Evolutionary conservation across 169 alveolate genomes (phyloP), one percentile per base, ranked within the genome.

Genomic region (Cryptosporidium meleagridis): DNA sequence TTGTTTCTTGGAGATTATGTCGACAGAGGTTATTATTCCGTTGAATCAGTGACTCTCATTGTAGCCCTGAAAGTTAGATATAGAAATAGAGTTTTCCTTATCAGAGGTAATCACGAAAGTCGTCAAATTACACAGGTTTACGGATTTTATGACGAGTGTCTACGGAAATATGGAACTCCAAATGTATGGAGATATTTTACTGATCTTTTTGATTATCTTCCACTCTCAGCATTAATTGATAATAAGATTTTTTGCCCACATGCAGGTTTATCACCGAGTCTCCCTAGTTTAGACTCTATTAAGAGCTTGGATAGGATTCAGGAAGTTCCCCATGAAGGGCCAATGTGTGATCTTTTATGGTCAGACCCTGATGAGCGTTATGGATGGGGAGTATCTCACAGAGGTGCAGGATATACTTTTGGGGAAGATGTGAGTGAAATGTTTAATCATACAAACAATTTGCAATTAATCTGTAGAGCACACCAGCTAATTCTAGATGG

Each of bases 271-370:
- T 97, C 99, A 2, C 99, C 99, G 0, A 94, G 97, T 41, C 94
- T 98, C 45, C 94, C 93, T 39, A 94, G 96, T 18, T 86, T 98
- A 9, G 99, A 97, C 87, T 99, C 97, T 51, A 96, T 98, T 23
- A 94, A 97, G 86, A 94, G 95, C 58, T 94, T 98, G 58, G 99
- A 97, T 62, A 86, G 97, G 1, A 85, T 91, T 12, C 91, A 97
- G 86, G 99, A 99, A 94, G 99, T 99, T 23, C 99, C 99, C 3
- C 99, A 98, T 92, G 99, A 98, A 92, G 99, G 99, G 8, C 99
- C 99, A 12, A 98, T 99, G 99, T 98, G 99, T 89, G 99, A 99
- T 92, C 93, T 99, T 62, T 95, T 99, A 93, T 99, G 99, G 99
- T 96, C 99, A 51, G 99, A 99, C 92, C 99, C 99, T 7, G 99